Conservation (phyloP, 257 asterid species). For the Solanum sitiens region DNA sequence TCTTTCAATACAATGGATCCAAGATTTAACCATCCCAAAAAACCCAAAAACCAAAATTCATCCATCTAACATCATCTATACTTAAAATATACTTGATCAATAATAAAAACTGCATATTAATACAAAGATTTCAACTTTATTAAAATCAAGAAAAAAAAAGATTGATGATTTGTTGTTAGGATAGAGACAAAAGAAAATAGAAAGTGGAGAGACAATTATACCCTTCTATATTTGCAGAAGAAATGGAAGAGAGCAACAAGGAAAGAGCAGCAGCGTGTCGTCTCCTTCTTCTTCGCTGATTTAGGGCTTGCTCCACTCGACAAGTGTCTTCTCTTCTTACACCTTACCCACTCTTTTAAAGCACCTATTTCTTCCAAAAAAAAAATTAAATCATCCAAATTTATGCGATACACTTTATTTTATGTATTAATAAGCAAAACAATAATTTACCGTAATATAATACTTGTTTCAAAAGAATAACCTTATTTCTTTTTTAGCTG, state of each 20-base stretch:
- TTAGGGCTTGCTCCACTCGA: constrained; percentile 43
- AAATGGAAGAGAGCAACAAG: not conserved
- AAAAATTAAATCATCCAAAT: not conserved
- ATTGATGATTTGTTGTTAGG: not conserved
- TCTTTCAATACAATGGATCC: not conserved
- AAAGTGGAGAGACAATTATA: constrained; percentile 2
- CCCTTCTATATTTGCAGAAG: constrained; percentile 18
- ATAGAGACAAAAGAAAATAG: not conserved
- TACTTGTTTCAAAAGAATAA: no score
- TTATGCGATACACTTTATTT: not conserved
- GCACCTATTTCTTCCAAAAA: not conserved
- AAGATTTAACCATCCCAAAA: not conserved
- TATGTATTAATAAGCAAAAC: no score
- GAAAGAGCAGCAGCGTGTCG: constrained; percentile 55
- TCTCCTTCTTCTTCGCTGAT: constrained; percentile 61
- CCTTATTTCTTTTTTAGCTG: no score
- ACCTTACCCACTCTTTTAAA: constrained; percentile 1
- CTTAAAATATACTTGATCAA: not conserved
- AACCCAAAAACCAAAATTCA: not conserved
- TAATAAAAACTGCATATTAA: not conserved
- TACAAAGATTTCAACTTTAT: not conserved
- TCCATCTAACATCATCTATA: not conserved
- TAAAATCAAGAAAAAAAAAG: not conserved
- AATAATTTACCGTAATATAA: no score
- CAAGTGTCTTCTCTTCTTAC: constrained; percentile 62